Evolutionary conservation across 129 eudicot genomes (phyloP), one percentile per base, ranked within the genome.

Genomic region (Dittrichia graveolens): DNA sequence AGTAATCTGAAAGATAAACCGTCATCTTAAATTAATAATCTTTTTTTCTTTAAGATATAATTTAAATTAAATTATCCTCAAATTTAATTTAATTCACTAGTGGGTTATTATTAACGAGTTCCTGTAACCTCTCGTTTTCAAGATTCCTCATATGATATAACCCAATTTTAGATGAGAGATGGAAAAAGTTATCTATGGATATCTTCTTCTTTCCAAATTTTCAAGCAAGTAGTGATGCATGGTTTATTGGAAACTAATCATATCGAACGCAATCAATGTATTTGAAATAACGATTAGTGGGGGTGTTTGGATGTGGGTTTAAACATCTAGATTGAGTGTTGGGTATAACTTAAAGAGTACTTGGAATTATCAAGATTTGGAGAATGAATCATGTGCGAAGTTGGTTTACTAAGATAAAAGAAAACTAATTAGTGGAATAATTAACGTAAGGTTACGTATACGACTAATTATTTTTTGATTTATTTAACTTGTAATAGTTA

Each of bases 81-180:
- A 48, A 49, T 37, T 48, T 61, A 12, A 61, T 73, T 56, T 41
- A 56, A 15, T 37, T 55, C 5, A 18, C 47, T 68, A 68, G 61
- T 53, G 73, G 45, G 58, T 67, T 31, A 24, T 3, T 31, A 46
- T 48, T 9, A 46, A 34, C 24, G 31, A 49, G 61, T 35, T 50
- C 9, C 2, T 49, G 73, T 65, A 9, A 19, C 61, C 13, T 41
- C 5, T 54, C 13, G 34, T 56, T 31, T 41, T 48, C 6, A 46
- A 24, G 46, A 38, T 73, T 59, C 24, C 16, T 24, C 43, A 42
- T n/a, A n/a, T 19, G 39, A 37, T n/a, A 46, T 34, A 60, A 73
- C 50, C 50, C 69, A 50, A 58, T 43, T 72, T 71, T 71, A 55
- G 75, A 39, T 71, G 75, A 56, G 75, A 56, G 65, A 41, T 54